phyloP scores from a whole-genome alignment of 345 rosid genomes.

The Erucastrum elatum region DNA sequence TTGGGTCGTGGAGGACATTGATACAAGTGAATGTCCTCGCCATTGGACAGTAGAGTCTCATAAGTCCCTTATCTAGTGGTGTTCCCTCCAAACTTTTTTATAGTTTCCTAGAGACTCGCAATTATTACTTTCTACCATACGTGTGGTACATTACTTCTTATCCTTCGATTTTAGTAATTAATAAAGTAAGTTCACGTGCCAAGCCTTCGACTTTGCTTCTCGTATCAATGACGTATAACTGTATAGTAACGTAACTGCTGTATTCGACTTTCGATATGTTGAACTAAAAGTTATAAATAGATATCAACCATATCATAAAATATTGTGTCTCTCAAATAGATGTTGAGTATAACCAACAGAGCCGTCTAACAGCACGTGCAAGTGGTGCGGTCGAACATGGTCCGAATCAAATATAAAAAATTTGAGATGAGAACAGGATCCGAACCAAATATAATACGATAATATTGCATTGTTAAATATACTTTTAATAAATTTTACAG shows the following conservation, averaged over 20 bases:
- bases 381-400: too few relatives aligned
- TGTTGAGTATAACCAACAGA: not conserved
- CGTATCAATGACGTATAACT: conserved; percentile 12
- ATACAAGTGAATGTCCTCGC: conserved; percentile 27
- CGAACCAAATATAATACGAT: too few relatives aligned
- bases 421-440: too few relatives aligned
- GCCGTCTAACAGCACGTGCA: too few relatives aligned
- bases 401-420: too few relatives aligned
- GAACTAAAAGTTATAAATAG: not conserved
- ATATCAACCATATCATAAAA: not conserved
- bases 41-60: conserved; percentile 17
- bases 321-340: not conserved
- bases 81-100: not conserved
- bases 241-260: not conserved
- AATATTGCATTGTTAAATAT: too few relatives aligned
- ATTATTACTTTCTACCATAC: not conserved
- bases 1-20: conserved; percentile 28
- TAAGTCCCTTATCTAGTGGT: conserved; percentile 13
- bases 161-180: not conserved
- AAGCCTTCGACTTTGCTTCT: conserved; percentile 14
- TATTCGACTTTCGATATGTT: not conserved
- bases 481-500: too few relatives aligned
- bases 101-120: conserved; percentile 15
- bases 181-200: conserved; percentile 28
- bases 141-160: not conserved